These are phyloP conservation scores for Diddensiella caesifluorescens DNA, from an alignment of 805 yeast species.

Conservation along the genomic window DNA sequence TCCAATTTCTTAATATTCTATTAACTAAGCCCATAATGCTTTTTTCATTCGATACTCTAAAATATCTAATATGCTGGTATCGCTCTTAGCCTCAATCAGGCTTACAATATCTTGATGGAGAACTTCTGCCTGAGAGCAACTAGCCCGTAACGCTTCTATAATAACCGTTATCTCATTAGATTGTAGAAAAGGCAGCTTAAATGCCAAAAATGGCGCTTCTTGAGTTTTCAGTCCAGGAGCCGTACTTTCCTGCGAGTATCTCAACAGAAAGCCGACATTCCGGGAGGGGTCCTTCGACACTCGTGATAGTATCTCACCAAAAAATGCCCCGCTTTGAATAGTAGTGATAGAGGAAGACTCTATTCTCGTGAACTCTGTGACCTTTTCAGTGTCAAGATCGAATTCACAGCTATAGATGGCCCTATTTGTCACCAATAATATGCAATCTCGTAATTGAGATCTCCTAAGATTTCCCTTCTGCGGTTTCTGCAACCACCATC, in stretches of 20 bases:
- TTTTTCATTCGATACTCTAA: conserved; percentile 36
- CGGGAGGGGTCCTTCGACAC: conserved; percentile 19
- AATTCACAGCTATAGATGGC: conserved; percentile 27
- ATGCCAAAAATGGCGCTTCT: conserved; percentile 8
- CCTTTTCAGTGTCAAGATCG: conserved; percentile 19
- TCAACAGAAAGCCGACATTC: conserved; percentile 21
- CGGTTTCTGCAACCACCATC: conserved; percentile 34
- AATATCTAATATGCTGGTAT: conserved; percentile 33
- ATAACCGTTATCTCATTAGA: conserved; percentile 6
- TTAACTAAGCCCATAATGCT: conserved; percentile 36
- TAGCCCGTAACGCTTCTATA: conserved; percentile 1
- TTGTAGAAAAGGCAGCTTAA: conserved; percentile 13
- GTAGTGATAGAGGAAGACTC: conserved; percentile 8
- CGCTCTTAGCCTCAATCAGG: conserved; percentile 34
- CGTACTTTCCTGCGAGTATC: conserved; percentile 24
- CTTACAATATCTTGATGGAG: conserved; percentile 34
- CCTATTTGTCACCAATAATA: conserved; percentile 27
- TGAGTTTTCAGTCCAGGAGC: conserved; percentile 3
- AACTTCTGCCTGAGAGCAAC: conserved; percentile 22
- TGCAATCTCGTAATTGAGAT: conserved; percentile 20
- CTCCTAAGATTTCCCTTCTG: conserved; percentile 12
- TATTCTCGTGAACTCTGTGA: conserved; percentile 19
- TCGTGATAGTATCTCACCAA: conserved; percentile 19
- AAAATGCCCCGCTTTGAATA: conserved; percentile 25
- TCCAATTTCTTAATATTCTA: too few species aligned